phyloP scores from a whole-genome alignment of 257 asterid species.

The Vinca minor region DNA sequence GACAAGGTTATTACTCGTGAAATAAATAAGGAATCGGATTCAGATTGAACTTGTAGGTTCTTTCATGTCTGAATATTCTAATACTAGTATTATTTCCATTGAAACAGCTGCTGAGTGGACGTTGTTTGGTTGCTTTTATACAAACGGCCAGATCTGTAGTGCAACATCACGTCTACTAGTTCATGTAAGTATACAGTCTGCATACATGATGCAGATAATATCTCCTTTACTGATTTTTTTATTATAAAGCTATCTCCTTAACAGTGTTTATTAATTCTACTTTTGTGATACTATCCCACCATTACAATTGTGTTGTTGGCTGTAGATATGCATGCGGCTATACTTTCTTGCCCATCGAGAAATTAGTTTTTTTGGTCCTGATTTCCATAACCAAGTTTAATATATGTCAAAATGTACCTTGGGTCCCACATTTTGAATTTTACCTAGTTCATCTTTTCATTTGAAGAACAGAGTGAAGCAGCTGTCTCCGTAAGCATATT shows the following conservation, averaged over 20 bases:
- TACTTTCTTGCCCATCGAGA: background rate
- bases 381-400: no score
- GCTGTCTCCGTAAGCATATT: no score
- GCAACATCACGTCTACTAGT: conserved; percentile 94
- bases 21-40: background rate
- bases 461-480: no score
- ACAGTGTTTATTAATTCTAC: background rate
- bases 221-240: background rate
- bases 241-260: background rate
- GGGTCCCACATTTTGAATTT: no score
- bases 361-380: no score
- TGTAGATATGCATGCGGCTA: background rate
- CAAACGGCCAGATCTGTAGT: conserved; percentile 98
- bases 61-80: background rate
- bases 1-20: background rate
- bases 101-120: conserved; percentile 93
- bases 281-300: background rate
- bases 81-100: conserved; percentile 12
- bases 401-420: no score
- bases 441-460: no score
- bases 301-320: background rate
- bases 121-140: conserved; percentile 96
- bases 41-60: no score
- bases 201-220: background rate
- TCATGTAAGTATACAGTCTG: conserved; percentile 53